Evolutionary conservation across 805 yeast genomes (phyloP).

Genomic region (Zygoascus tannicola): DNA sequence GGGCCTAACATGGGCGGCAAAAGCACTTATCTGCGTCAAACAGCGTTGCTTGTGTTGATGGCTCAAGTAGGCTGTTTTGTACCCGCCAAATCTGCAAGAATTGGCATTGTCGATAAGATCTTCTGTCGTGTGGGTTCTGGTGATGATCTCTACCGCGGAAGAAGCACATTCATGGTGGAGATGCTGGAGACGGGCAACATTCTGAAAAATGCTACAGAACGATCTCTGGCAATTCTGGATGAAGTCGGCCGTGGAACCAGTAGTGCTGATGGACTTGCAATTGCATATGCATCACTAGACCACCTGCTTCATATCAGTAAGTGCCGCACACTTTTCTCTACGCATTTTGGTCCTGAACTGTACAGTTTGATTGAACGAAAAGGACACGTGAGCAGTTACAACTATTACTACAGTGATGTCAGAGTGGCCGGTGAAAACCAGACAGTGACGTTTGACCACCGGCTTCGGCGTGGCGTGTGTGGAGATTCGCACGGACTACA

Average conservation of each 20-base stretch:
- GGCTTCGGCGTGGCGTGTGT: conserved; percentile 57
- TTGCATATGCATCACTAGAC: conserved; percentile 67
- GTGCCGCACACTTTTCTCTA: conserved; percentile 78
- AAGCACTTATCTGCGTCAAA: conserved; percentile 63
- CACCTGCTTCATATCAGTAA: conserved; percentile 45
- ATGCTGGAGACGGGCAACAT: conserved; percentile 78
- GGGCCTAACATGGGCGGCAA: conserved; percentile 94
- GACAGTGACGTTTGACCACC: conserved; percentile 37
- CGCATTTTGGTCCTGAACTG: conserved; percentile 64
- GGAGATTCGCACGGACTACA: conserved; percentile 65
- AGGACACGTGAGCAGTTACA: conserved; percentile 16
- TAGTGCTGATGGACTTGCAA: conserved; percentile 72
- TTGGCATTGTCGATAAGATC: conserved; percentile 70
- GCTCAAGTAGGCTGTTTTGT: conserved; percentile 70
- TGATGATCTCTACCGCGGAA: conserved; percentile 67
- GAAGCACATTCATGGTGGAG: conserved; percentile 89
- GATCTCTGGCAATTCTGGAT: conserved; percentile 71
- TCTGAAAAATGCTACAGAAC: conserved; percentile 50
- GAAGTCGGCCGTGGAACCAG: conserved; percentile 91
- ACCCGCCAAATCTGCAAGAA: conserved; percentile 51
- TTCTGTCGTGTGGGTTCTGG: conserved; percentile 72
- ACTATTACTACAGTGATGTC: not conserved
- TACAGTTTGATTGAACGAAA: conserved; percentile 31
- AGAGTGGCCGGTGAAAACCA: not conserved
- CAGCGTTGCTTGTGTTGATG: conserved; percentile 58